A percentile compares a stretch with the other conserved stretches of the same genome.
These are phyloP conservation scores for Paracoccidioides brasiliensis DNA, from an alignment of 2,329 filamentous ascomycete species.

Conservation along the genomic window DNA sequence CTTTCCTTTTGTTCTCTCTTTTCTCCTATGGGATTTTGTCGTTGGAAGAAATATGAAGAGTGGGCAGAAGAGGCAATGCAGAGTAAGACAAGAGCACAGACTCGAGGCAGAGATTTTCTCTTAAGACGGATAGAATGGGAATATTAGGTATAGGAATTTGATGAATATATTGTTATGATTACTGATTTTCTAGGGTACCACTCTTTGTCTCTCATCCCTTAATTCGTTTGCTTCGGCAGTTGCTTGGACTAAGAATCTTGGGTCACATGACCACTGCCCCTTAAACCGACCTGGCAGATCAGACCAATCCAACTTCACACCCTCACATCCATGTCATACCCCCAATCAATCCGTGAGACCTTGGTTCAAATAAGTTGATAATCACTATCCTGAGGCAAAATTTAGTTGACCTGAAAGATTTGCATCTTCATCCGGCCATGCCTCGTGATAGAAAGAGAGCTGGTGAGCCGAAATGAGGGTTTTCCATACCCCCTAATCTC, in stretches of 20 bases:
- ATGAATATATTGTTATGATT: not conserved
- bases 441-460: slow-evolving; percentile 1
- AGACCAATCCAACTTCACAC: not conserved
- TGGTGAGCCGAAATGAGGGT: not conserved
- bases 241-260: not conserved
- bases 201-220: not conserved
- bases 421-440: not conserved
- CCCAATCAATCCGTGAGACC: not conserved
- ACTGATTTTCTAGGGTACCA: not conserved
- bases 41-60: not conserved
- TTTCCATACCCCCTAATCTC: not conserved
- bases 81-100: not conserved
- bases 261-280: not conserved
- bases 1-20: not conserved
- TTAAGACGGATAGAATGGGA: not conserved
- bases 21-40: not conserved
- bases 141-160: not conserved
- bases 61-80: not conserved
- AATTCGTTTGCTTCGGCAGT: not conserved
- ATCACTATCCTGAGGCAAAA: too few species aligned
- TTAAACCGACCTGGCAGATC: not conserved
- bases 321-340: not conserved
- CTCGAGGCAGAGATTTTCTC: not conserved
- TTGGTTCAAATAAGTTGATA: not conserved
- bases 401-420: too few species aligned